phyloP scores from a whole-genome alignment of 306 rosid genomes.

The Prinsepia uniflora region DNA sequence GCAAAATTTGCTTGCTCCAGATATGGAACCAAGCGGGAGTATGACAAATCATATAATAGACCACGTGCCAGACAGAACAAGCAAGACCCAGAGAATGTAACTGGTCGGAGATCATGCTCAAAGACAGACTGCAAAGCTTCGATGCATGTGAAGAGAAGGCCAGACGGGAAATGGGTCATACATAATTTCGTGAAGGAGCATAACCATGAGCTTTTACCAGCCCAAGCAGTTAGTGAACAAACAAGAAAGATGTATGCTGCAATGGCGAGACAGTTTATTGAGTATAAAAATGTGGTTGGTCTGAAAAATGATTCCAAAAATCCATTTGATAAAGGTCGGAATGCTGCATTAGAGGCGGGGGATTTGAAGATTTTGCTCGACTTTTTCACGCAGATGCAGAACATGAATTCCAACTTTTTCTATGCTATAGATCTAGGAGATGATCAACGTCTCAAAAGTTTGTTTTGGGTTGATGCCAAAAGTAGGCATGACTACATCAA shows the following conservation, averaged over 20 bases:
- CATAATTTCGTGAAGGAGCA: conserved; percentile 95
- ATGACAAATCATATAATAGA: conserved; percentile 75
- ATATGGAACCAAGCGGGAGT: conserved; percentile 95
- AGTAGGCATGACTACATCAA: conserved; percentile 81
- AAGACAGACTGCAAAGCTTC: conserved; percentile 98
- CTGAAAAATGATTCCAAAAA: conserved; percentile 72
- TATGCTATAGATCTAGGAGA: conserved; percentile 84
- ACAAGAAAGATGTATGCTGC: conserved; percentile 97
- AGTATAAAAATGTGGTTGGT: conserved; percentile 89
- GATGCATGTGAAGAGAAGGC: conserved; percentile 97
- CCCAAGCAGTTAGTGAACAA: conserved; percentile 98
- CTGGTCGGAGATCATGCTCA: conserved; percentile 89
- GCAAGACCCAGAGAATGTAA: conserved; percentile 83
- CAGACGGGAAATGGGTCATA: conserved; percentile 97
- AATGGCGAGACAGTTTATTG: conserved; percentile 98
- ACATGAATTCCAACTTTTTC: conserved; percentile 75
- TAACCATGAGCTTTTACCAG: conserved; percentile 96
- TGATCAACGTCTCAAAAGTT: conserved; percentile 73
- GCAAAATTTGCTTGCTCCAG: conserved; percentile 99
- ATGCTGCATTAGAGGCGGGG: conserved; percentile 69
- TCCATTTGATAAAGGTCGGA: conserved; percentile 82
- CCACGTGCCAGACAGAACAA: conserved; percentile 91
- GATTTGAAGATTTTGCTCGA: conserved; percentile 75
- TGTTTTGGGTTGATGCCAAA: conserved; percentile 95
- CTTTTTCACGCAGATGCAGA: conserved; percentile 78